Base-by-base conservation (phyloP, 495 filamentous ascomycete genomes). In the Cryomyces minteri region DNA sequence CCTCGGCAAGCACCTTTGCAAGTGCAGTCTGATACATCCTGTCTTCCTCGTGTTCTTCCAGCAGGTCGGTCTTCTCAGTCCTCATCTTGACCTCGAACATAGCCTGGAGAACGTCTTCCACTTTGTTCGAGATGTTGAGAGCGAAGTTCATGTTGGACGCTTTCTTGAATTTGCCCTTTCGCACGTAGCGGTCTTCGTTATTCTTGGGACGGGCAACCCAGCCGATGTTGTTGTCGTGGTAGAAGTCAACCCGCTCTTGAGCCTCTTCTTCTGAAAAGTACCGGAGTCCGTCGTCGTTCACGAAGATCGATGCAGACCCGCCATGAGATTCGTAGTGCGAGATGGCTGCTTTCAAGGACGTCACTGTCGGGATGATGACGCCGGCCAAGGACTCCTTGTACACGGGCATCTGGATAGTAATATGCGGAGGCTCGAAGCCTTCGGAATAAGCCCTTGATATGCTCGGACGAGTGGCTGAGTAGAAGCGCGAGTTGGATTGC, bases 71-170 rank as follows among this genome's bases (percentile, higher is more conserved):
- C 31, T 49, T 41, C 40, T 56, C 51, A 31, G 41, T 55, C 54
- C 58, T 62, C 43, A 32, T 38, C 1, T 55, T 54, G 37, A 32
- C 42, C 10, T 57, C 58, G 0, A 53, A 25, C 25, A 59, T 32
- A 8, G 49, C 41, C 9, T 48, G 44, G 6, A 82, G 64, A 47
- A 70, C 74, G 1, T 74, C 71, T 53, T 80, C 77, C 31, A 80
- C 70, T 10, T 68, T 62, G 43, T 69, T 70, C 54, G 70, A 75
- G 32, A 74, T 54, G 57, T 65, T 65, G 54, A 81, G 55, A 8
- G 69, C 73, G 43, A 76, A 82, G 57, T 82, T 82, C 77, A 82
- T 82, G 59, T 82, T 82, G 31, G 75, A 79, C 25, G 77, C 77
- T 43, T 80, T 82, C 65, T 82, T 82, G 65, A 82, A 82, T 56